Base-by-base conservation (phyloP, 805 yeast genomes). In the Candida ponderosae region DNA sequence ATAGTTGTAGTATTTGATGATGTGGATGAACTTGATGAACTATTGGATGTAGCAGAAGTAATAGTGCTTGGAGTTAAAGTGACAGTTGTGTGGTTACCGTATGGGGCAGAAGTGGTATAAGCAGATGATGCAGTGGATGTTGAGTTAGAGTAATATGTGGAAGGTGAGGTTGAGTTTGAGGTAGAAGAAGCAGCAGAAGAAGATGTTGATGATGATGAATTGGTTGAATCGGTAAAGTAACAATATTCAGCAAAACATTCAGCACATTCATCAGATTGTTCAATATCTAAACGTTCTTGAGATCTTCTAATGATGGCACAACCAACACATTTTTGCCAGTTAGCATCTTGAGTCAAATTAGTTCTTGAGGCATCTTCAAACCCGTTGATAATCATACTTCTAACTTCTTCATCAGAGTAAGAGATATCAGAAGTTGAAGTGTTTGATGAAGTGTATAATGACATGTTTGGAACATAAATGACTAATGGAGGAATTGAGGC, bases 291-390 rank as follows among this genome's bases (percentile, higher is more conserved):
- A 53, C 88, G 70, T 60, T 85, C 93, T 53, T 80, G 79, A 31
- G 81, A 74, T 56, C 95, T 76, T 62, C 85, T 80, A 40, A 85
- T 68, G 33, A 86, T 72, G 10, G 94, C 95, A 67, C 95, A 86
- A 3, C 83, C 84, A 34, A 86, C 70, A 65, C 95, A 86, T 6
- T 77, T 71, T 31, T 73, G 63, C 79, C 84, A 86, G 30, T 81
- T 77, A 4, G 62, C 54, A 46, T 83, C 94, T 18, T 79, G 52
- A 13, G 94, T 80, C 28, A 76, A 60, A 54, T 84, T 85, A 40
- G 68, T 65, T 51, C 81, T 72, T 1, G 89, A 67, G 11, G 80
- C 72, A 13, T 74, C 69, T 48, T 82, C 85, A 53, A 75, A 82
- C 9, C 95, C 95, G 55, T 87, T 87, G 46, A 66, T 58, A 39